Percentiles rank a stretch among this genome's conserved stretches.
Conservation (phyloP, 73 alveolate genomes). For the Loxodes magnus region DNA sequence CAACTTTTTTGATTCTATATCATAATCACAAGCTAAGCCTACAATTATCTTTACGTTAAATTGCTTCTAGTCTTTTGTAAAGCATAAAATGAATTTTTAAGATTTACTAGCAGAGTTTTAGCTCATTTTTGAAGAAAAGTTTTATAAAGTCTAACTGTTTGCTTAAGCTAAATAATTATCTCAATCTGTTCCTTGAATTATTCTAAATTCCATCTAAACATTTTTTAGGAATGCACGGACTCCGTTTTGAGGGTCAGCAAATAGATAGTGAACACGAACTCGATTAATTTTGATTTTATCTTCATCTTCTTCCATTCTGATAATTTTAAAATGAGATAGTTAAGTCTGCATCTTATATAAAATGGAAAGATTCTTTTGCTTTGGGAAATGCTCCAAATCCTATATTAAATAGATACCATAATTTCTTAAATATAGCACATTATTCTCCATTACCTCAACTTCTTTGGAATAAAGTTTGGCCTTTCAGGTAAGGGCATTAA, state of each 20-base stretch:
- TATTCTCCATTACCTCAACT: constrained; percentile 76
- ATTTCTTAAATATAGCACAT: constrained; percentile 62
- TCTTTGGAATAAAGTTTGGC: constrained; percentile 52
- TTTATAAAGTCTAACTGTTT: constrained; percentile 20
- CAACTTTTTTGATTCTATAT: constrained; percentile 44
- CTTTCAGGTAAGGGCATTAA: constrained; percentile 49
- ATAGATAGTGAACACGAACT: constrained; percentile 56
- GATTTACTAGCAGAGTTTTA: constrained; percentile 20
- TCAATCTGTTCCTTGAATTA: constrained; percentile 66
- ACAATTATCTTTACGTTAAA: constrained; percentile 20
- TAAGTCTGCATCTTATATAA: constrained; percentile 17
- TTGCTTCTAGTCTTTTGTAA: constrained; percentile 26
- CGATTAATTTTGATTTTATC: constrained; percentile 17
- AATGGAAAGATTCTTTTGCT: constrained; percentile 10
- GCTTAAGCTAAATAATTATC: constrained; percentile 31
- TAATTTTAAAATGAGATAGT: constrained; percentile 22
- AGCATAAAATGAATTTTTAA: constrained; percentile 18
- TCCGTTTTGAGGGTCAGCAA: constrained; percentile 40
- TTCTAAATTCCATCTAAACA: constrained; percentile 57
- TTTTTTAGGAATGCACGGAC: constrained; percentile 30
- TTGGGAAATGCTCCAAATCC: too few species aligned
- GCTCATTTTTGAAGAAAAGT: constrained; percentile 24
- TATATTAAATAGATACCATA: constrained; percentile 18
- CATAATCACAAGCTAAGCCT: constrained; percentile 37
- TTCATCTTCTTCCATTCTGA: constrained; percentile 8